Conservation (phyloP, 2,329 filamentous ascomycete genomes). For the Calonectria naviculata region DNA sequence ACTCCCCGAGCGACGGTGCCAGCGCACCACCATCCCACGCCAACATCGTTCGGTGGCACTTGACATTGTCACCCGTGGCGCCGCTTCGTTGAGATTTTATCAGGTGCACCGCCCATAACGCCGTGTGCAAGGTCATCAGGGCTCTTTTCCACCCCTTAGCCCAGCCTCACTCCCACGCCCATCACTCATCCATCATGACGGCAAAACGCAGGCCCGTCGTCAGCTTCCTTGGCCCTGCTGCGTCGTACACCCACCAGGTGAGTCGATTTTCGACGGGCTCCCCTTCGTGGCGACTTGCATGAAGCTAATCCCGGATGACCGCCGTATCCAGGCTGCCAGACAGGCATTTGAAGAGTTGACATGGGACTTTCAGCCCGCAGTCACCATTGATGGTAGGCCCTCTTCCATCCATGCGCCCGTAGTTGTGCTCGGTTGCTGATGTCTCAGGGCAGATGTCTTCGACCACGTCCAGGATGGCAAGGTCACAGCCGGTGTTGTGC, state of each 20-base stretch:
- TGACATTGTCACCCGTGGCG: constrained; percentile 1
- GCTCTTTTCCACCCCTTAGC: background rate
- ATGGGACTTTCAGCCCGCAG: constrained; percentile 61
- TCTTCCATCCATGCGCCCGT: constrained; percentile 1
- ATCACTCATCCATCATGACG: constrained; percentile 37
- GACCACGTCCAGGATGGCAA: constrained; percentile 75
- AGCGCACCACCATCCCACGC: constrained; percentile 18
- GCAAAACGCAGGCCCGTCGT: constrained; percentile 52
- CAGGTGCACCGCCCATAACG: background rate
- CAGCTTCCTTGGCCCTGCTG: constrained; percentile 60
- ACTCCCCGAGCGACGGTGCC: constrained; percentile 21
- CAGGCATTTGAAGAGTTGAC: constrained; percentile 59
- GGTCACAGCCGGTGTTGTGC: constrained; percentile 82
- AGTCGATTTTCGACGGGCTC: constrained; percentile 21
- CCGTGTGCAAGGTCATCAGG: background rate
- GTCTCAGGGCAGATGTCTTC: constrained; percentile 74
- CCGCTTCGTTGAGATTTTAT: constrained; percentile 3
- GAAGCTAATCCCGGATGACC: constrained; percentile 26
- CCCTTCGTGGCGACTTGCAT: constrained; percentile 28
- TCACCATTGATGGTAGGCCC: constrained; percentile 61
- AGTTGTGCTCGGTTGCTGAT: constrained; percentile 19
- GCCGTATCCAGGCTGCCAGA: constrained; percentile 54
- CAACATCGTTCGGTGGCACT: constrained; percentile 20
- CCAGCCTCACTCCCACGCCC: constrained; percentile 16
- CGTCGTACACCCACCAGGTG: constrained; percentile 65